A percentile compares a stretch with the other conserved stretches of the same genome.
Conservation (phyloP, 768 basidiomycete species). For the Tricholomella constricta region DNA sequence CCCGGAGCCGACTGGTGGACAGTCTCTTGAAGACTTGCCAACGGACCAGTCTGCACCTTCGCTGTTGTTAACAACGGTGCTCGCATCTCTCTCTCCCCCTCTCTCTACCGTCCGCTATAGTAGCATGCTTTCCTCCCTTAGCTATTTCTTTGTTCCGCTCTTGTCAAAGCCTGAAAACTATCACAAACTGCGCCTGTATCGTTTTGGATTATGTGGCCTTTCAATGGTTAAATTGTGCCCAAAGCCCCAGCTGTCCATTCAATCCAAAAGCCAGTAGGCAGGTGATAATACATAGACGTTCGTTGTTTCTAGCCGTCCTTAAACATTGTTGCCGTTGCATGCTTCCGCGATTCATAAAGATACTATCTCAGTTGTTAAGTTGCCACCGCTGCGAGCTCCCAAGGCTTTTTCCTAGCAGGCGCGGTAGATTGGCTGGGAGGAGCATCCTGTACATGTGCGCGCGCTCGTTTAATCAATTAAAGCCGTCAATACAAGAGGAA, state of each 20-base stretch:
- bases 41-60: slow-evolving; percentile 10
- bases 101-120: background rate
- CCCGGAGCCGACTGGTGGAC: slow-evolving; percentile 4
- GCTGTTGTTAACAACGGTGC: slow-evolving; percentile 6
- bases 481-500: slow-evolving; percentile 4
- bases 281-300: background rate
- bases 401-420: slow-evolving; percentile 61
- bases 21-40: background rate
- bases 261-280: too few species aligned
- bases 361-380: background rate
- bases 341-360: too few species aligned
- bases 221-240: too few species aligned
- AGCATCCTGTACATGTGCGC: slow-evolving; percentile 41
- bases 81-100: background rate
- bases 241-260: too few species aligned
- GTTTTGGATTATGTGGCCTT: background rate
- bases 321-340: too few species aligned
- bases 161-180: background rate
- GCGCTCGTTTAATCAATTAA: background rate
- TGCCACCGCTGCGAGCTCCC: slow-evolving; percentile 45
- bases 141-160: background rate
- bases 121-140: background rate
- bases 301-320: background rate
- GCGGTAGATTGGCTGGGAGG: slow-evolving; percentile 58
- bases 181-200: background rate